A percentile compares a stretch with the other conserved stretches of the same genome.
Conservation (phyloP, 768 basidiomycete genomes). For the Lactifluus echinatus region DNA sequence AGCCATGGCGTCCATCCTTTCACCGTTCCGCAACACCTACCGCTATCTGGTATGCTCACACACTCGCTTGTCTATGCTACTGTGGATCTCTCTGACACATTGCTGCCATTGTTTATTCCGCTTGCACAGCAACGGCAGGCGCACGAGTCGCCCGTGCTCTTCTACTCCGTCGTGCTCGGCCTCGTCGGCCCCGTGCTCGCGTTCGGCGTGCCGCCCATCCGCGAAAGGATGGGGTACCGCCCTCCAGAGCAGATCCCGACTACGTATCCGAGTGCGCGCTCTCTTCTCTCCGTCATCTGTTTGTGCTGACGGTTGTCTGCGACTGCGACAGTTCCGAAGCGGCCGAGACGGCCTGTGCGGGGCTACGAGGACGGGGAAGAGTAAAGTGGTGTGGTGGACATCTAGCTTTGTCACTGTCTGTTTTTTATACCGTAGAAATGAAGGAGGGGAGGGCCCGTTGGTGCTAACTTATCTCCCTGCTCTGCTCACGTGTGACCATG, state of each 20-base stretch:
- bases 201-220: slow-evolving; percentile 69
- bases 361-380: slow-evolving; percentile 71
- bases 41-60: slow-evolving; percentile 29
- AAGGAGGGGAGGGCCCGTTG: no score
- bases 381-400: no score
- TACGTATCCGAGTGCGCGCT: slow-evolving; percentile 76
- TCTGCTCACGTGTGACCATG: no score
- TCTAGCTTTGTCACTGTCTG: no score
- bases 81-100: neutral
- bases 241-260: slow-evolving; percentile 62
- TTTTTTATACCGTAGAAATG: no score
- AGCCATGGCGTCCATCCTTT: slow-evolving; percentile 37
- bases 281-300: neutral
- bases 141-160: slow-evolving; percentile 85
- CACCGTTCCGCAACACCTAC: slow-evolving; percentile 44
- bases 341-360: slow-evolving; percentile 55
- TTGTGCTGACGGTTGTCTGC: neutral
- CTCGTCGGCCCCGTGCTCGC: slow-evolving; percentile 67
- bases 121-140: slow-evolving; percentile 71
- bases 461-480: no score
- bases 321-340: slow-evolving; percentile 51
- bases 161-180: slow-evolving; percentile 77
- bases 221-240: slow-evolving; percentile 62
- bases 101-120: neutral
- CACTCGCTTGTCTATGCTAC: neutral